Percentiles rank a stretch among this genome's conserved stretches.
Conservation (phyloP, 768 basidiomycete genomes). For the Panellus pusillus region DNA sequence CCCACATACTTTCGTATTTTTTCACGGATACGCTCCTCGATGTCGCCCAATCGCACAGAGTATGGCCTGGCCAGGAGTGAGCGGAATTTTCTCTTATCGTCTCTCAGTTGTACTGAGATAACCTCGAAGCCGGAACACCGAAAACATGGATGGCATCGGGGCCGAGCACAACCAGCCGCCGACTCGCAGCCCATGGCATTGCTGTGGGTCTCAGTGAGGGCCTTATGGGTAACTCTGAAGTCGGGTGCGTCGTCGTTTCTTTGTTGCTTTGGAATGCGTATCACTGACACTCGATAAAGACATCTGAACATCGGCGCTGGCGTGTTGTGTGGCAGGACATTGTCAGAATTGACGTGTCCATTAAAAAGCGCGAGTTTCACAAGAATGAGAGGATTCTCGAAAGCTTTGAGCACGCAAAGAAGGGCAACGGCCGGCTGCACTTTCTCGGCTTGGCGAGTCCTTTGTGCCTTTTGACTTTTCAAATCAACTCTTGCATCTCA, state of each 20-base stretch:
- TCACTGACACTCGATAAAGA: too few species aligned
- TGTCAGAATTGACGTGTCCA: slow-evolving; percentile 88
- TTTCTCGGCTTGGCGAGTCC: slow-evolving; percentile 76
- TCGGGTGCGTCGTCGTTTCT: slow-evolving; percentile 62
- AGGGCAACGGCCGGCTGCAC: slow-evolving; percentile 80
- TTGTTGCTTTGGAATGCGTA: too few species aligned
- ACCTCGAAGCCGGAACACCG: slow-evolving; percentile 43
- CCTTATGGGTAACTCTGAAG: slow-evolving; percentile 97
- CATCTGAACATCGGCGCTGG: slow-evolving; percentile 88
- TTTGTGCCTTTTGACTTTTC: neutral
- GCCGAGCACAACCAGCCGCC: slow-evolving; percentile 64
- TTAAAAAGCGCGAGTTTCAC: slow-evolving; percentile 86
- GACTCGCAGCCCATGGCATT: slow-evolving; percentile 79
- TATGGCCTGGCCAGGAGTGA: too few species aligned
- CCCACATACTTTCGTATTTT: too few species aligned
- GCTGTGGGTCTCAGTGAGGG: slow-evolving; percentile 91
- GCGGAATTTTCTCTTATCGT: too few species aligned
- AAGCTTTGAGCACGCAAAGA: slow-evolving; percentile 74
- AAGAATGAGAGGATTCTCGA: slow-evolving; percentile 72
- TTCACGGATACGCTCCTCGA: too few species aligned
- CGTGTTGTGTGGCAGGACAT: slow-evolving; percentile 97
- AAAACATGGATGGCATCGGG: slow-evolving; percentile 86
- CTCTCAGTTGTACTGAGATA: too few species aligned
- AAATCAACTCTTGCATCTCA: neutral
- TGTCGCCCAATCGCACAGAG: too few species aligned